phyloP scores from a whole-genome alignment of 1,284 basidiomycete genomes.

The Ustanciosporium gigantosporum region DNA sequence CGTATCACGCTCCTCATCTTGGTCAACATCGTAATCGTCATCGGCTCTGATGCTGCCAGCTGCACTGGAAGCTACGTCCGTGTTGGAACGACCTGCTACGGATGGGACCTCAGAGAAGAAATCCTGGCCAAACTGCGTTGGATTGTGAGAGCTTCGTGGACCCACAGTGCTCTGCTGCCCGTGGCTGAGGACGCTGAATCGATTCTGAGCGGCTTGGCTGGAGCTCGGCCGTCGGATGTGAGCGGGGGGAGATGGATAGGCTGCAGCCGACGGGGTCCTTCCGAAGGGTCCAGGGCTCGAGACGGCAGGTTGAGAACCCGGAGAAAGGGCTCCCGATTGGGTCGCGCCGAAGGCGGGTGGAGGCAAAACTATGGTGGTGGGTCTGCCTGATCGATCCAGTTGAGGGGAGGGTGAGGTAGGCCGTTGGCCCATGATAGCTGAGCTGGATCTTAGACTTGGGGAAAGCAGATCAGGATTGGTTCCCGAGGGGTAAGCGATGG shows the following conservation, averaged over 20 bases:
- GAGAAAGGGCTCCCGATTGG: slow-evolving; percentile 19
- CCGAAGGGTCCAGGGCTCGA: slow-evolving; percentile 20
- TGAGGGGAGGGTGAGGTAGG: slow-evolving; percentile 33
- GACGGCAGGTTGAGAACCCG: slow-evolving; percentile 15
- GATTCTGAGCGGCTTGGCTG: slow-evolving; percentile 11
- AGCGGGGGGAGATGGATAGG: slow-evolving; percentile 46
- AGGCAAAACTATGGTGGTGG: slow-evolving; percentile 43
- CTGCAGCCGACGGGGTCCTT: slow-evolving; percentile 8
- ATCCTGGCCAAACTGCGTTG: slow-evolving; percentile 12
- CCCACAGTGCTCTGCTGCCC: slow-evolving; percentile 30
- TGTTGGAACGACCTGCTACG: slow-evolving; percentile 12
- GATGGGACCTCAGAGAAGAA: slow-evolving; percentile 28
- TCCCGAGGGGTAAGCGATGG: slow-evolving; percentile 4
- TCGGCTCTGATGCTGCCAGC: slow-evolving; percentile 27
- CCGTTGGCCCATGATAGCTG: slow-evolving; percentile 15
- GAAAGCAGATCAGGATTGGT: not conserved
- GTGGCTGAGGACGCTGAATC: slow-evolving; percentile 25
- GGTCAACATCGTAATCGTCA: slow-evolving; percentile 11
- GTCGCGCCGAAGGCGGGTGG: slow-evolving; percentile 17
- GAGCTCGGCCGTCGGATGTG: slow-evolving; percentile 41
- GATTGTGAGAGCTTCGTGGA: slow-evolving; percentile 15
- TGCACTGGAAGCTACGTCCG: slow-evolving; percentile 32
- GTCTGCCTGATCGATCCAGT: slow-evolving; percentile 39
- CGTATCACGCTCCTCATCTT: slow-evolving; percentile 46
- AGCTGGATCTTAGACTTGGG: slow-evolving; percentile 1